phyloP scores from a whole-genome alignment of 2,329 filamentous ascomycete species.

The Calonectria hongkongensis region DNA sequence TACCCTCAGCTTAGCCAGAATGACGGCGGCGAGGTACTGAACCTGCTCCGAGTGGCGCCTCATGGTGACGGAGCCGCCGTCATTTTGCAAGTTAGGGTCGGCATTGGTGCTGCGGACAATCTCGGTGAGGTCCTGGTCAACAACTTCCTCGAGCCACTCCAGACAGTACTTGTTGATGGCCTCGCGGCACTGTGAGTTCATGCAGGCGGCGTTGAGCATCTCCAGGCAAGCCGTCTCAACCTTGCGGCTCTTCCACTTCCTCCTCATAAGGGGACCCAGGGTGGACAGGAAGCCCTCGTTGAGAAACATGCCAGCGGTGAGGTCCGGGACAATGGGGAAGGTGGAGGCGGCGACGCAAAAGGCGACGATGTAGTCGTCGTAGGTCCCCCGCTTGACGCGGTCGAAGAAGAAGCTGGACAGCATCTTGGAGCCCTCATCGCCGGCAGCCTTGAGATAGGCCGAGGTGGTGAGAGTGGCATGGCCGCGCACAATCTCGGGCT shows the following conservation, averaged over 20 bases:
- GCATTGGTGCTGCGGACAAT: constrained; percentile 69
- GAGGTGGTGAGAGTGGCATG: constrained; percentile 89
- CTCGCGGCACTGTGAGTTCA: constrained; percentile 87
- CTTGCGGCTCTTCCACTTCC: constrained; percentile 88
- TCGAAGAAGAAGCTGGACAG: constrained; percentile 85
- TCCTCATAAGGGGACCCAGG: constrained; percentile 84
- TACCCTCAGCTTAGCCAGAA: constrained; percentile 83
- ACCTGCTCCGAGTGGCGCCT: constrained; percentile 77
- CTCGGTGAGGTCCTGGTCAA: constrained; percentile 81
- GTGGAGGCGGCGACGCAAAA: constrained; percentile 94
- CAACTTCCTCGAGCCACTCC: constrained; percentile 90
- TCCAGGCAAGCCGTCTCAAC: constrained; percentile 92
- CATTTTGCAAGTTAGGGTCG: constrained; percentile 75
- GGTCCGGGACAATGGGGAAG: constrained; percentile 88
- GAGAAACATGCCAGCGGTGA: constrained; percentile 87
- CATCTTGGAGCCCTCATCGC: constrained; percentile 80
- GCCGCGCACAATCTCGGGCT: constrained; percentile 82
- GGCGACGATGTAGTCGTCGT: constrained; percentile 91
- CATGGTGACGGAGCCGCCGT: constrained; percentile 76
- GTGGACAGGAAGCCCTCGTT: constrained; percentile 89
- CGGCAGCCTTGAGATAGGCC: constrained; percentile 87
- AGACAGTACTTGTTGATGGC: constrained; percentile 89
- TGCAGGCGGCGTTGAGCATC: constrained; percentile 93
- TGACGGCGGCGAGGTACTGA: constrained; percentile 81
- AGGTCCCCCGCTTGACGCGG: constrained; percentile 82